These are phyloP conservation scores for Tetramitus jugosus DNA, from an alignment of 208 protist genomes.

Conservation along the genomic window DNA sequence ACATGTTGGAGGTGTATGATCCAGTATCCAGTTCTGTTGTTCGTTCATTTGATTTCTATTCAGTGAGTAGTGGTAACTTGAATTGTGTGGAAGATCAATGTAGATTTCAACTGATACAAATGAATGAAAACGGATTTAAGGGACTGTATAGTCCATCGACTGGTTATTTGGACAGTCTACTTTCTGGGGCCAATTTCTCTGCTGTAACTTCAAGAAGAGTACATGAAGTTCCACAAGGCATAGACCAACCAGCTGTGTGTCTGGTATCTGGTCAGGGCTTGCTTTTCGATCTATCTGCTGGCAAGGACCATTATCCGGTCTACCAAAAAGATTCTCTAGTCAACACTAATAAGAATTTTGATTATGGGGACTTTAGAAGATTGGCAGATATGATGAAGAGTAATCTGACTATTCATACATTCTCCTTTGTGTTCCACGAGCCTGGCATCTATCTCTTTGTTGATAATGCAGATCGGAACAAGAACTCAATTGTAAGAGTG, in stretches of 20 bases:
- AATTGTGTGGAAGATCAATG: background rate
- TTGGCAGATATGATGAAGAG: slow-evolving; percentile 28
- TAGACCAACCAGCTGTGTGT: slow-evolving; percentile 43
- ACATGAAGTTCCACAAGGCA: background rate
- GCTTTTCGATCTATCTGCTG: slow-evolving; percentile 37
- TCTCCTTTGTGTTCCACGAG: slow-evolving; percentile 40
- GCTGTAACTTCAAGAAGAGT: slow-evolving; percentile 9
- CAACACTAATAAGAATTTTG: slow-evolving; percentile 49
- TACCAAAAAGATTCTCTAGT: slow-evolving; percentile 49
- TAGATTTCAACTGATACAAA: slow-evolving; percentile 17
- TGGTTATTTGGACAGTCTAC: slow-evolving; percentile 24
- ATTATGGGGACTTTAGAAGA: slow-evolving; percentile 43
- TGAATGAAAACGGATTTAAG: background rate
- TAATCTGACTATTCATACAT: slow-evolving; percentile 23
- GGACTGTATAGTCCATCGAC: slow-evolving; percentile 31
- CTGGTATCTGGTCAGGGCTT: slow-evolving; percentile 35
- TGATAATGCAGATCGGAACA: slow-evolving; percentile 8
- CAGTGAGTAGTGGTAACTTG: background rate
- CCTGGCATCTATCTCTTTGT: slow-evolving; percentile 45
- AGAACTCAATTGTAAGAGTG: slow-evolving; percentile 37
- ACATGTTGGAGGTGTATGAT: slow-evolving; percentile 27
- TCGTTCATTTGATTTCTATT: background rate
- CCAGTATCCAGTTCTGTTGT: background rate
- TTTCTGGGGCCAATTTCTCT: slow-evolving; percentile 18
- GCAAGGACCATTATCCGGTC: slow-evolving; percentile 37